Conservation (phyloP, 148 eudicot species). For the Polygonum aviculare region DNA sequence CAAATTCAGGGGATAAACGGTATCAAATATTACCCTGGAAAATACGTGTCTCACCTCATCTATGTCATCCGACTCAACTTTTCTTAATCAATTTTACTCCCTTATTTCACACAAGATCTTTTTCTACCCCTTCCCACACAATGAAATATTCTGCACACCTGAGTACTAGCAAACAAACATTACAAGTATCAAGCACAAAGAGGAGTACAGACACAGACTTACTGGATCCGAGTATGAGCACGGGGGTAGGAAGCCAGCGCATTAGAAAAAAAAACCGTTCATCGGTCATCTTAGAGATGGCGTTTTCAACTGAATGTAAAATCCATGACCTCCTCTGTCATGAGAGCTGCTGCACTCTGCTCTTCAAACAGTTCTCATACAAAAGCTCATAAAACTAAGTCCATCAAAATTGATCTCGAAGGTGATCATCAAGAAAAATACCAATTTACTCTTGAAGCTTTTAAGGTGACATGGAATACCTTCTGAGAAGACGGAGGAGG, state of each 20-base stretch:
- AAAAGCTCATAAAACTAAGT: too few relatives aligned
- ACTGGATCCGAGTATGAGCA: slow-evolving; percentile 79
- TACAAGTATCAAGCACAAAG: too few relatives aligned
- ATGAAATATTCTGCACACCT: slow-evolving; percentile 44
- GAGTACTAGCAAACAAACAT: background rate
- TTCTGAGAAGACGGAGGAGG: too few relatives aligned
- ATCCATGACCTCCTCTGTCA: slow-evolving; percentile 40
- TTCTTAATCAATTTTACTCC: slow-evolving; percentile 51
- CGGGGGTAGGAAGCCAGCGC: slow-evolving; percentile 63
- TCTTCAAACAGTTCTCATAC: too few relatives aligned
- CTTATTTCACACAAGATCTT: slow-evolving; percentile 45
- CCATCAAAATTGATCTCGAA: too few relatives aligned
- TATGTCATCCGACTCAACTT: slow-evolving; percentile 49
- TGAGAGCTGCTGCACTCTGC: too few relatives aligned
- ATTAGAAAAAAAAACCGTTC: slow-evolving; percentile 40
- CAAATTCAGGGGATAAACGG: slow-evolving; percentile 42
- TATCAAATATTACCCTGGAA: slow-evolving; percentile 78
- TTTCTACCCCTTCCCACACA: slow-evolving; percentile 51
- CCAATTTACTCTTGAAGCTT: too few relatives aligned
- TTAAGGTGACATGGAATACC: too few relatives aligned
- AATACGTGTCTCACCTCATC: slow-evolving; percentile 64
- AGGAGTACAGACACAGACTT: background rate
- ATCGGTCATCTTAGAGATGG: slow-evolving; percentile 55
- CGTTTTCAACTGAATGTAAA: slow-evolving; percentile 37
- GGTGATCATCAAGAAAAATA: too few relatives aligned